phyloP scores from a whole-genome alignment of 441 rosid species.

The Theobroma grandiflorum region DNA sequence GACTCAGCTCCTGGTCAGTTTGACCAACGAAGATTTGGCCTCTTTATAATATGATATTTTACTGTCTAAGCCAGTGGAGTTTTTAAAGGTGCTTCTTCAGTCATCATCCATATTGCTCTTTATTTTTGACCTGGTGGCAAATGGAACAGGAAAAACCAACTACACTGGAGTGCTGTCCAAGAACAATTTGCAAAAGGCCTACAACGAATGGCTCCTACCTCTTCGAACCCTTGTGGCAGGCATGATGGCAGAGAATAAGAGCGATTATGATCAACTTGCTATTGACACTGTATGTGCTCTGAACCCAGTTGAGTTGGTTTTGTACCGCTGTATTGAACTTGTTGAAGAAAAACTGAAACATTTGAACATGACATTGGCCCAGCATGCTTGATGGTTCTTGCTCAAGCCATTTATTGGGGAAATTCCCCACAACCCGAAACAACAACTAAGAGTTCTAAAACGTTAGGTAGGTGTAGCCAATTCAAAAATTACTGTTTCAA shows the following conservation, averaged over 20 bases:
- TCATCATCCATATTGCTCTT: background rate
- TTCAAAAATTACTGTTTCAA: too few relatives aligned
- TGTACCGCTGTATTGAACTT: conserved; percentile 86
- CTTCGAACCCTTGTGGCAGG: conserved; percentile 66
- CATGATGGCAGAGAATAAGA: conserved; percentile 48
- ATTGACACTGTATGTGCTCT: conserved; percentile 44
- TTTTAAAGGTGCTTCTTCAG: background rate
- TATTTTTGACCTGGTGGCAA: conserved; percentile 5
- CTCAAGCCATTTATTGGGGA: background rate
- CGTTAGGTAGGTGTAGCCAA: too few relatives aligned
- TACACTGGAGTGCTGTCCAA: conserved; percentile 53
- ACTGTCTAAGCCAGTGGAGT: background rate
- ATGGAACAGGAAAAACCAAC: conserved; percentile 60
- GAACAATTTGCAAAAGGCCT: conserved; percentile 65
- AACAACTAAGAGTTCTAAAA: too few relatives aligned
- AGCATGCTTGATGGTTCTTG: background rate
- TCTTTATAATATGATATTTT: background rate
- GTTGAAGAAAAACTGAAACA: conserved; percentile 65
- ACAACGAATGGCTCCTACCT: conserved; percentile 87
- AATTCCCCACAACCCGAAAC: too few relatives aligned
- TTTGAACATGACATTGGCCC: background rate
- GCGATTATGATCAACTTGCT: conserved; percentile 45
- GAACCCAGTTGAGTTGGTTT: conserved; percentile 71
- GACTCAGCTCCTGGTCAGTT: background rate
- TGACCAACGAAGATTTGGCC: background rate